phyloP scores from a whole-genome alignment of 2,329 filamentous ascomycete species.

The Diplodia mutila region DNA sequence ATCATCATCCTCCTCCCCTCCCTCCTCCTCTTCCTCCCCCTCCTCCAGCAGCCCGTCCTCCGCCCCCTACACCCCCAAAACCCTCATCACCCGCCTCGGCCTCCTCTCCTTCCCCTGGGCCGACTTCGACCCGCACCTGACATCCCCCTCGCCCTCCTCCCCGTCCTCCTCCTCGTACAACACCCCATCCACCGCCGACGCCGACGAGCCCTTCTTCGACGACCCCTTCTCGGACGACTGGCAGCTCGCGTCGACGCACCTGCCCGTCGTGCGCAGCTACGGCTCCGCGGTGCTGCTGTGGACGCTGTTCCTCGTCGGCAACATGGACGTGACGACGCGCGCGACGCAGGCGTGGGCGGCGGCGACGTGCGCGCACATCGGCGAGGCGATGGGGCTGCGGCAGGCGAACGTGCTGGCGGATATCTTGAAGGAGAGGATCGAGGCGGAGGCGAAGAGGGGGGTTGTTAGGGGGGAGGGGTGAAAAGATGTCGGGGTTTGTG shows the following conservation, averaged over 20 bases:
- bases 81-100: constrained; percentile 21
- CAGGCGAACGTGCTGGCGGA: constrained; percentile 38
- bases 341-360: constrained; percentile 35
- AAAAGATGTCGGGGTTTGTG: not conserved
- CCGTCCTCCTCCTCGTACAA: no score
- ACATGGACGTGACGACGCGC: constrained; percentile 35
- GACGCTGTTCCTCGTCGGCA: constrained; percentile 39
- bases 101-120: constrained; percentile 28
- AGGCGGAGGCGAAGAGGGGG: not conserved
- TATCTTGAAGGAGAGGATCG: constrained; percentile 28
- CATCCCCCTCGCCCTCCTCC: no score
- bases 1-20: not conserved
- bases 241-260: constrained; percentile 25
- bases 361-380: constrained; percentile 64
- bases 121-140: not conserved
- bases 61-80: not conserved
- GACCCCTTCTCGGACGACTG: not conserved
- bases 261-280: constrained; percentile 39
- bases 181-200: no score
- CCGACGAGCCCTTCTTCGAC: no score
- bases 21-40: not conserved
- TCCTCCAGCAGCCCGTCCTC: not conserved
- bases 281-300: constrained; percentile 39
- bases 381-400: constrained; percentile 47
- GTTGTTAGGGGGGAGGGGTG: not conserved